Conservation (phyloP, 2,329 filamentous ascomycete species). For the Sporothrix globosa region DNA sequence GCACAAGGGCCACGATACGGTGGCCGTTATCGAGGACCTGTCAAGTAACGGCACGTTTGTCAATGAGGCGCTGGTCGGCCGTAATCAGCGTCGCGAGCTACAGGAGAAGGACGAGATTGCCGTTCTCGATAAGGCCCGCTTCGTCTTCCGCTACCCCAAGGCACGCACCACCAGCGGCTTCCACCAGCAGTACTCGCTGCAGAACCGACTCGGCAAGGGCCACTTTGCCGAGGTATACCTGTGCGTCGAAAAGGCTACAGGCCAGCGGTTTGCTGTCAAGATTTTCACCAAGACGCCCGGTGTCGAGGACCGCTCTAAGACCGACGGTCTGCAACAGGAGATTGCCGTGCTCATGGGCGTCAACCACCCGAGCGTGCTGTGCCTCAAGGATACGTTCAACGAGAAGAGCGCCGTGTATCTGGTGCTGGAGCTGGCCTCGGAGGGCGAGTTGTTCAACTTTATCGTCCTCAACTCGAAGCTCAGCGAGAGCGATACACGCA, state of each 20-base stretch:
- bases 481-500: slow-evolving; percentile 79
- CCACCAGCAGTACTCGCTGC: slow-evolving; percentile 79
- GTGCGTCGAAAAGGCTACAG: slow-evolving; percentile 82
- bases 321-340: slow-evolving; percentile 88
- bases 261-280: slow-evolving; percentile 87
- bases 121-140: slow-evolving; percentile 80
- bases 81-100: slow-evolving; percentile 87
- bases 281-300: slow-evolving; percentile 85
- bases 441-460: slow-evolving; percentile 94
- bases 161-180: slow-evolving; percentile 75
- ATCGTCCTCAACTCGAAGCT: slow-evolving; percentile 91
- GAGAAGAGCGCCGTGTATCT: slow-evolving; percentile 89
- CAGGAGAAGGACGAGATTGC: slow-evolving; percentile 89
- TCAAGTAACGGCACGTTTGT: slow-evolving; percentile 97
- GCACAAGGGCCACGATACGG: slow-evolving; percentile 49
- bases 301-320: slow-evolving; percentile 80
- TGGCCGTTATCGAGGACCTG: slow-evolving; percentile 85
- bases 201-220: slow-evolving; percentile 87
- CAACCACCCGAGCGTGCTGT: slow-evolving; percentile 89
- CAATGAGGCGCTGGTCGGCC: slow-evolving; percentile 86
- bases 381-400: slow-evolving; percentile 92
- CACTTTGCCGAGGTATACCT: slow-evolving; percentile 94
- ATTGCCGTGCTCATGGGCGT: slow-evolving; percentile 97
- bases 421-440: slow-evolving; percentile 84
- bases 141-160: slow-evolving; percentile 88